Conservation (phyloP, 176 grass and related monocot genomes). For the Sorghum bicolor region DNA sequence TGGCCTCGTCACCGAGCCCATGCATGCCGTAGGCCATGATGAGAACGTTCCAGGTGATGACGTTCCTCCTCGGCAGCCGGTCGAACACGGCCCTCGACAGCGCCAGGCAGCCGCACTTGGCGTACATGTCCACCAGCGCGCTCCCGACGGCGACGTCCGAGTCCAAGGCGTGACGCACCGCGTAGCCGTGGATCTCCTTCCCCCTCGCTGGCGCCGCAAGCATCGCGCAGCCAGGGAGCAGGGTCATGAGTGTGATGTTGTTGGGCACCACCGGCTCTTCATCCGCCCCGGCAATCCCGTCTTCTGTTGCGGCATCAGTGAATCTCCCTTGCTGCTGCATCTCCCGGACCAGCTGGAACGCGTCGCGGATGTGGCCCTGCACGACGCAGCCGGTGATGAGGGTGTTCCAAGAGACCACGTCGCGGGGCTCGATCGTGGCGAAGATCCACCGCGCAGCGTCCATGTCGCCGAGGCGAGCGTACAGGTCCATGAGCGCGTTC, state of each 20-base stretch:
- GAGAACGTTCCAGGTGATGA: constrained; percentile 98
- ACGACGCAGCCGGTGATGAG: constrained; percentile 66
- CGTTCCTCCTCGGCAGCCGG: constrained; percentile 58
- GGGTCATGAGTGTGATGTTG: constrained; percentile 76
- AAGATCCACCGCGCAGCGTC: constrained; percentile 66
- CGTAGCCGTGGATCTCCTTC: constrained; percentile 83
- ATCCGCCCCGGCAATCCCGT: neutral
- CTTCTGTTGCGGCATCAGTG: neutral
- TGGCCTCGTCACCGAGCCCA: constrained; percentile 59
- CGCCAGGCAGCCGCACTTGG: constrained; percentile 56
- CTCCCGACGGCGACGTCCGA: constrained; percentile 76
- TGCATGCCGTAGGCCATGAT: constrained; percentile 97
- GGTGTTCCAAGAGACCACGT: constrained; percentile 95
- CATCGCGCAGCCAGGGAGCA: constrained; percentile 74
- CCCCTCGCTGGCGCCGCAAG: constrained; percentile 69
- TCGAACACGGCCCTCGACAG: constrained; percentile 57
- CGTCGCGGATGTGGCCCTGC: constrained; percentile 47
- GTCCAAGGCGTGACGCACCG: constrained; percentile 51
- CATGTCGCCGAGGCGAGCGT: constrained; percentile 74
- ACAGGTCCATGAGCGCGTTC: constrained; percentile 98
- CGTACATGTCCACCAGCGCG: constrained; percentile 84
- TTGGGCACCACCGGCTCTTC: constrained; percentile 42
- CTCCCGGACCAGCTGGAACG: constrained; percentile 54
- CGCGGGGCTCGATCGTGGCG: constrained; percentile 41
- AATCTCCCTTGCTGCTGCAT: constrained; percentile 48